Conservation (phyloP, 371 early-diverging fungal species). For the Zychaea mexicana region DNA sequence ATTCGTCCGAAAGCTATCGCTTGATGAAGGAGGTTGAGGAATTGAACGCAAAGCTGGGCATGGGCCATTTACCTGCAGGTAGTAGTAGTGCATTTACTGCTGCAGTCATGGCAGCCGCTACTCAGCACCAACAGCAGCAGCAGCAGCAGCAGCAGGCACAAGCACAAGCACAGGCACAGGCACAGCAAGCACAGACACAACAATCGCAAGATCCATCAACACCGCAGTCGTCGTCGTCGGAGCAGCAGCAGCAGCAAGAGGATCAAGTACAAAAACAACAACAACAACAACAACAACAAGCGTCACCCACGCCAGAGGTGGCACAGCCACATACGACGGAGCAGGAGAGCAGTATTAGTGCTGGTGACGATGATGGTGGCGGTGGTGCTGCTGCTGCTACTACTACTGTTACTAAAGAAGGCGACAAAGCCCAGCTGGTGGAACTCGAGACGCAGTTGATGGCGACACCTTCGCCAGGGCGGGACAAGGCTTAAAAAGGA, state of each 20-base stretch:
- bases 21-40: slow-evolving; percentile 70
- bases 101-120: slow-evolving; percentile 32
- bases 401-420: not conserved
- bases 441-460: slow-evolving; percentile 9
- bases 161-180: not conserved
- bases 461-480: not conserved
- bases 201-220: not conserved
- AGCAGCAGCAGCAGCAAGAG: not conserved
- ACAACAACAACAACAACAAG: slow-evolving; percentile 2
- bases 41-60: slow-evolving; percentile 69
- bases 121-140: slow-evolving; percentile 17
- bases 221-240: not conserved
- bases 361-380: not conserved
- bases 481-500: slow-evolving; percentile 3
- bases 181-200: not conserved
- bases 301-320: not conserved
- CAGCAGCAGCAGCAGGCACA: slow-evolving; percentile 1
- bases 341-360: not conserved
- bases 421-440: slow-evolving; percentile 10
- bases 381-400: no score
- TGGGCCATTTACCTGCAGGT: slow-evolving; percentile 35
- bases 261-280: not conserved
- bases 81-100: slow-evolving; percentile 32
- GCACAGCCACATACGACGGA: not conserved
- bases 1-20: slow-evolving; percentile 56